These are phyloP conservation scores for Mallotus repandus DNA, from an alignment of 441 rosid species.

Conservation along the genomic window DNA sequence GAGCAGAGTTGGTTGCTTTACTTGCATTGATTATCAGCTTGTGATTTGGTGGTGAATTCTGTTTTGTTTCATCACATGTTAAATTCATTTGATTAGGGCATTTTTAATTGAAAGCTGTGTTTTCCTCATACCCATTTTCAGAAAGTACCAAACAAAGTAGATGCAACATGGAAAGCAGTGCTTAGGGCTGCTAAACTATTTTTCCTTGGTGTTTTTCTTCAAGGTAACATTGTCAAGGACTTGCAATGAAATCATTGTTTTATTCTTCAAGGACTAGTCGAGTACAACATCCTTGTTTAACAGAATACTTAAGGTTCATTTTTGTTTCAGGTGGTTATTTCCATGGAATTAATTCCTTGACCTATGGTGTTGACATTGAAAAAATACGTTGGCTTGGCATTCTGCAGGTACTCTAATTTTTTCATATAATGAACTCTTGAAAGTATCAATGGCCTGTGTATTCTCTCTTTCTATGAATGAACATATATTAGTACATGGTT, in stretches of 20 bases:
- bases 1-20: not conserved
- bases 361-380: constrained; percentile 35
- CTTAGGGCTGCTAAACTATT: constrained; percentile 30
- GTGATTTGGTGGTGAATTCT: not conserved
- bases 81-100: not conserved
- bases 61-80: not conserved
- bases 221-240: constrained; percentile 23
- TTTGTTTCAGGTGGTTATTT: constrained; percentile 32
- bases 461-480: not conserved
- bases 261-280: not conserved
- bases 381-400: constrained; percentile 35
- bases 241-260: not conserved
- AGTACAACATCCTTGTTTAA: not conserved
- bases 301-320: not conserved
- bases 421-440: not conserved
- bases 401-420: constrained; percentile 28
- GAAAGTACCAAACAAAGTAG: constrained; percentile 30
- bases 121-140: not conserved
- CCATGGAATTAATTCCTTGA: constrained; percentile 32
- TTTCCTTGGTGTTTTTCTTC: constrained; percentile 33
- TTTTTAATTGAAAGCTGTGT: not conserved
- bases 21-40: not conserved
- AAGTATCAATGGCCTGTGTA: not conserved
- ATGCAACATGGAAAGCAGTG: constrained; percentile 30
- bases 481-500: not conserved